Evolutionary conservation across 495 filamentous ascomycete species (phyloP), one percentile per base, ranked within the genome.

Genomic region (Chlorociboria aeruginascens): DNA sequence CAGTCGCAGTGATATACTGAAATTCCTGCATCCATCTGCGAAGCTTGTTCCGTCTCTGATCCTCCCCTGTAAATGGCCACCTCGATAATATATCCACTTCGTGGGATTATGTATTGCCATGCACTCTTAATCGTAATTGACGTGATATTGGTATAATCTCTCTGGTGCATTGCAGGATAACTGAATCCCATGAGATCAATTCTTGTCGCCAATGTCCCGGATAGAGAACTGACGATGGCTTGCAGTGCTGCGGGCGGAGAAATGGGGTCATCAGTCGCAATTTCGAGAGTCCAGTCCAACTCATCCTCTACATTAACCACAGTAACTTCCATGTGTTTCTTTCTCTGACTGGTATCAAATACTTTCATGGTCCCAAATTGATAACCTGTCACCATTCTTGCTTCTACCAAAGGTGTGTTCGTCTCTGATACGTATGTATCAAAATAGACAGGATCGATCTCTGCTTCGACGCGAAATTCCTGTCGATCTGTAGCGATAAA

Each of bases 21-120:
- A 8, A 74, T 66, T 3, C 66, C 70, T 61, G 74, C 74, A 9
- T 61, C 35, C 38, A 59, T 46, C 6, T 47, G 52, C 20, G 53
- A 48, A 6, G 39, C 48, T 12, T 6, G 4, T 6, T 8, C 39
- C 3, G 50, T 55, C 16, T 55, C 32, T 25, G 51, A 52, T 61
- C 78, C 80, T 17, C 59, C 64, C 43, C 76, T 76, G 50, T 76
- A 76, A 6, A 78, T 63, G 12, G 72, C 63, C 16, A 83, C 61
- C 48, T 83, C 73, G 3, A 82, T 56, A 4, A 75, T 63, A 44
- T 76, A 78, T 0, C 66, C 63, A 1, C 48, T 52, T 41, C 65
- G 69, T 35, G n/a, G 32, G 13, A 78, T 57, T 8, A 57, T 59
- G 42, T 72, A 78, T 13, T 62, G 62, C 53, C 1, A 56, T 32